Conservation (phyloP, 495 filamentous ascomycete genomes). For the Aspergillus ellipticus region DNA sequence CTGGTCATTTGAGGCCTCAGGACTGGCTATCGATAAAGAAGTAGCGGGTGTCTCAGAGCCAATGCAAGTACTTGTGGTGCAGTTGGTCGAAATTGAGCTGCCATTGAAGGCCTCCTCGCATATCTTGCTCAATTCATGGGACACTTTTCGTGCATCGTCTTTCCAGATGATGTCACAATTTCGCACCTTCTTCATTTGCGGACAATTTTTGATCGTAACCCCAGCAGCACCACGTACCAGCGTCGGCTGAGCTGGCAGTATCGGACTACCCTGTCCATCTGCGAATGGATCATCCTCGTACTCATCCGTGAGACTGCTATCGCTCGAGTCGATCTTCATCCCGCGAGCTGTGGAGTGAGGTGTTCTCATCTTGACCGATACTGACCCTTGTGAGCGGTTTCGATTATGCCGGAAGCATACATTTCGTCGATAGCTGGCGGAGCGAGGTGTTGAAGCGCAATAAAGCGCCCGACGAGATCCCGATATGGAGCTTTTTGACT, state of each 20-base stretch:
- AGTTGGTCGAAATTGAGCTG: slow-evolving; percentile 52
- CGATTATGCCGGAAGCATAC: slow-evolving; percentile 72
- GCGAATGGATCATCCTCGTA: slow-evolving; percentile 16
- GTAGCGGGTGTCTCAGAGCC: slow-evolving; percentile 52
- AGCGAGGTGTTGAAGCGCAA: slow-evolving; percentile 46
- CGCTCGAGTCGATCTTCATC: slow-evolving; percentile 25
- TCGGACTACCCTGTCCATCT: slow-evolving; percentile 30
- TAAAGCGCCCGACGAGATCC: slow-evolving; percentile 61
- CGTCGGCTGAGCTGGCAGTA: slow-evolving; percentile 38
- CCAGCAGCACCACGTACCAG: slow-evolving; percentile 33
- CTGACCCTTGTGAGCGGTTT: slow-evolving; percentile 41
- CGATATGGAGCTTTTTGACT: slow-evolving; percentile 33
- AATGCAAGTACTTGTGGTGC: slow-evolving; percentile 40
- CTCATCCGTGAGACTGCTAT: slow-evolving; percentile 26
- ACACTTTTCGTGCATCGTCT: slow-evolving; percentile 62
- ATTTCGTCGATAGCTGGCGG: slow-evolving; percentile 64
- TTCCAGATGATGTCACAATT: slow-evolving; percentile 50
- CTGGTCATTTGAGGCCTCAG: slow-evolving; percentile 21
- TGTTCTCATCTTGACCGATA: slow-evolving; percentile 23
- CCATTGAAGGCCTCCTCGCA: slow-evolving; percentile 82
- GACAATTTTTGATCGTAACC: slow-evolving; percentile 23
- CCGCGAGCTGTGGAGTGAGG: slow-evolving; percentile 7
- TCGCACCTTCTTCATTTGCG: slow-evolving; percentile 36
- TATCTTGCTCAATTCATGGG: slow-evolving; percentile 61
- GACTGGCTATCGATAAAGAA: slow-evolving; percentile 40